phyloP scores from a whole-genome alignment of 495 filamentous ascomycete genomes.

The Aspergillus biplanus region DNA sequence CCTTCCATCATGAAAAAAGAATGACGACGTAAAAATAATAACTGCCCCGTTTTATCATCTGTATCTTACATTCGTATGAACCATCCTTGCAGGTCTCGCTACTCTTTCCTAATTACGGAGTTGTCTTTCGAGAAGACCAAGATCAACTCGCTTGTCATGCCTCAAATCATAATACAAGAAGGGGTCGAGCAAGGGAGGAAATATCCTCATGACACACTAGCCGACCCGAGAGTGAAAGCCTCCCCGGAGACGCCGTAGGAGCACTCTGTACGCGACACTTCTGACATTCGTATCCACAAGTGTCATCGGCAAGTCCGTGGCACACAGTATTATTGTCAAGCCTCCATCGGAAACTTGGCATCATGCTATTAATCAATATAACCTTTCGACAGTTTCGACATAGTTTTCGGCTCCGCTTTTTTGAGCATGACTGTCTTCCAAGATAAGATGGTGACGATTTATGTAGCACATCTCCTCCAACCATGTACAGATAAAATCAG shows the following conservation, averaged over 20 bases:
- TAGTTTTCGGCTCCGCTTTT: constrained; percentile 20
- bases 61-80: constrained; percentile 2
- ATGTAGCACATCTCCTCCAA: not conserved
- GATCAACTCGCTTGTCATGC: constrained; percentile 18
- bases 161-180: constrained; percentile 8
- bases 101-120: constrained; percentile 20
- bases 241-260: constrained; percentile 27
- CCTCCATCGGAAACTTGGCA: constrained; percentile 24
- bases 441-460: constrained; percentile 33
- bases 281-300: constrained; percentile 28
- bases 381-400: constrained; percentile 9
- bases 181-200: not conserved
- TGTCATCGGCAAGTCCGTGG: constrained; percentile 36
- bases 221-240: constrained; percentile 4
- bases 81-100: constrained; percentile 17
- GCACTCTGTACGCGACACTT: constrained; percentile 2
- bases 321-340: constrained; percentile 18
- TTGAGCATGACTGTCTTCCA: constrained; percentile 12
- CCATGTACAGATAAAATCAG: not conserved
- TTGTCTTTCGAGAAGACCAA: constrained; percentile 10
- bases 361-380: constrained; percentile 20
- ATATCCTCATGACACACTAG: constrained; percentile 2
- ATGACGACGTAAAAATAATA: constrained; percentile 1
- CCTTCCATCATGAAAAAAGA: not conserved
- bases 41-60: constrained; percentile 4